phyloP scores from a whole-genome alignment of 331 rosid genomes.

The Malus hybrid region DNA sequence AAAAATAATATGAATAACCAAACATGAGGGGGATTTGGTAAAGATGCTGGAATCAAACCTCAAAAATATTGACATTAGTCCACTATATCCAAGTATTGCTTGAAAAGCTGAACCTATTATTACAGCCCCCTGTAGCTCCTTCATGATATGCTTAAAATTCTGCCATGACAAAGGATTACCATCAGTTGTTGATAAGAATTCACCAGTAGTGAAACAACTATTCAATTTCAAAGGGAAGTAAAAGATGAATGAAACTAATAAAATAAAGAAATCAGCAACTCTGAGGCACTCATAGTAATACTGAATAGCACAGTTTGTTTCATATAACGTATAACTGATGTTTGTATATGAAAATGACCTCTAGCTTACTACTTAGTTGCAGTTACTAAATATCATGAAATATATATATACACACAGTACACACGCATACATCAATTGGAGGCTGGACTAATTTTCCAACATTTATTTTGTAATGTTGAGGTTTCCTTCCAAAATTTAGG shows the following conservation, averaged over 20 bases:
- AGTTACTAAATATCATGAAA: neutral
- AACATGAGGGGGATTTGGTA: neutral
- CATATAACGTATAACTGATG: neutral
- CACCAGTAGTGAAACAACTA: neutral
- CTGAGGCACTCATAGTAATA: neutral
- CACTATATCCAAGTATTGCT: constrained; percentile 84
- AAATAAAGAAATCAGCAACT: neutral
- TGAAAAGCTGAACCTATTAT: constrained; percentile 89
- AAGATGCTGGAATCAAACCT: constrained; percentile 46
- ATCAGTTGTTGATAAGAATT: neutral
- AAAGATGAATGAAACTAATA: neutral
- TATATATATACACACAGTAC: too few relatives aligned
- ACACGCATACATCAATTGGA: neutral
- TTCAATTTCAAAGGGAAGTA: neutral
- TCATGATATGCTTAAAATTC: constrained; percentile 95
- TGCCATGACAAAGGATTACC: constrained; percentile 22
- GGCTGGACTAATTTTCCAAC: neutral
- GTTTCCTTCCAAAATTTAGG: neutral
- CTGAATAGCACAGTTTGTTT: neutral
- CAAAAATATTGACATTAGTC: constrained; percentile 79
- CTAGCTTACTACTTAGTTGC: neutral
- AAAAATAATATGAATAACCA: neutral
- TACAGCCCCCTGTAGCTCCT: constrained; percentile 96
- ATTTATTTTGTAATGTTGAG: neutral
- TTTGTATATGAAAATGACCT: neutral